Base-by-base conservation (phyloP, 768 basidiomycete species). In the Russula sp. region DNA sequence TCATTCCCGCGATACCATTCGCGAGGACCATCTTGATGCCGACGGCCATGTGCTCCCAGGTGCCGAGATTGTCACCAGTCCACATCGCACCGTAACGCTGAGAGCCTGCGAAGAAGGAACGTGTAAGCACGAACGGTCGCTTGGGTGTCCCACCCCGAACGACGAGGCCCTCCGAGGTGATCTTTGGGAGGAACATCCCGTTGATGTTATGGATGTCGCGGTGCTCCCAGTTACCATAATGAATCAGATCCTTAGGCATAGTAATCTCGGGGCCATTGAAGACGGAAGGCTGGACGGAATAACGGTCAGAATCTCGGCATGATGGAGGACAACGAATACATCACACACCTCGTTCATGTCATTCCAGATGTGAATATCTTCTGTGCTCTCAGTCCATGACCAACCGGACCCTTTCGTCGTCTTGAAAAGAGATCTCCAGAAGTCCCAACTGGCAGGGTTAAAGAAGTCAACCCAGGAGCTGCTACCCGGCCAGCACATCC, bases 401-500 rank as follows among this genome's bases (percentile, higher is more conserved):
- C 86, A 92, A n/a, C 79, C 75, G 51, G 79, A 82, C 63, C 78
- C 75, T 65, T 78, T 69, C 74, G 77, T 37, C 78, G 75, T 53
- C 74, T 87, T 88, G 80, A 97, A 98, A 62, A 96, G 78, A 5
- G 79, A 78, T 63, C 79, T 87, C 95, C 95, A 99, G 87, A 94
- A 94, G 40, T 84, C 81, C 93, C 93, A 95, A 47, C 84, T 83
- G 37, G 75, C 79, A 34, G 94, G 94, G 71, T 98, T 88, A 84
- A 98, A 97, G 77, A 92, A 97, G 72, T 99, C 97, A 44, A 94
- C 87, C 96, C 96, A 99, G 6, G 94, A 89, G 66, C 88, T 90
- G 73, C 88, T 93, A 42, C 97, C 97, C 27, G 91, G 85, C 97
- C 97, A 99, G 75, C 97, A 99, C 94, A 94, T 98, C 20, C 97